Evolutionary conservation across 2,329 filamentous ascomycete species (phyloP), one percentile per base, ranked within the genome.

Genomic region (Monosporascus sp.): DNA sequence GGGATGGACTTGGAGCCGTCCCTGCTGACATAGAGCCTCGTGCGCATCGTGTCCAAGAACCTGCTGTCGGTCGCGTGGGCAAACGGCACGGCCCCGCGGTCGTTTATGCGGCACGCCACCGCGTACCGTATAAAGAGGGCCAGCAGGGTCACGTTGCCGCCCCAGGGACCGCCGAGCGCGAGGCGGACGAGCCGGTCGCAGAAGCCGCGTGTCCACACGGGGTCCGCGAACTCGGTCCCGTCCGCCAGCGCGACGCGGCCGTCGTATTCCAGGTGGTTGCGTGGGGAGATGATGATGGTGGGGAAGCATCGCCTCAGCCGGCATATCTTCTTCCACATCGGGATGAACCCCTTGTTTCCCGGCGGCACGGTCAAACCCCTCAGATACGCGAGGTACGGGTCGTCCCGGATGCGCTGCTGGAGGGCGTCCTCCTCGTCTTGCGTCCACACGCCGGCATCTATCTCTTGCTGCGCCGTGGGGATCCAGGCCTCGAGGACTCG

Each of bases 81-180:
- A 15, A 53, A 45, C 4, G 51, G 51, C 8, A 53, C 38, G 3
- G n/a, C 4, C 20, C 49, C 35, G 24, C 44, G 52, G 37, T 54
- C 48, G 27, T 54, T 48, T 6, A 54, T 43, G 24, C 48, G 49
- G 24, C 43, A 54, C 2, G 52, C 52, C 22, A 35, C 52, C 6
- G 45, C 37, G 35, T 50, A 54, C 17, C 48, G 52, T 24, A 54
- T 11, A 15, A 51, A 54, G 24, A 51, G 3, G n/a, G 43, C 45
- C 49, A 54, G 37, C 11, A 44, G 37, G 8, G 47, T 49, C n/a
- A 31, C 14, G 20, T 51, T 44, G 14, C 20, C 20, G 11, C 44
- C 45, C 37, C 44, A 54, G 1, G 48, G 52, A 7, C 48, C 48
- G 25, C 39, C 48, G 18, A 54, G 22, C 3, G 52, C 44, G 20